These are phyloP conservation scores for Globisporangium okanoganense DNA, from an alignment of 352 stramenopile genomes.

Conservation along the genomic window DNA sequence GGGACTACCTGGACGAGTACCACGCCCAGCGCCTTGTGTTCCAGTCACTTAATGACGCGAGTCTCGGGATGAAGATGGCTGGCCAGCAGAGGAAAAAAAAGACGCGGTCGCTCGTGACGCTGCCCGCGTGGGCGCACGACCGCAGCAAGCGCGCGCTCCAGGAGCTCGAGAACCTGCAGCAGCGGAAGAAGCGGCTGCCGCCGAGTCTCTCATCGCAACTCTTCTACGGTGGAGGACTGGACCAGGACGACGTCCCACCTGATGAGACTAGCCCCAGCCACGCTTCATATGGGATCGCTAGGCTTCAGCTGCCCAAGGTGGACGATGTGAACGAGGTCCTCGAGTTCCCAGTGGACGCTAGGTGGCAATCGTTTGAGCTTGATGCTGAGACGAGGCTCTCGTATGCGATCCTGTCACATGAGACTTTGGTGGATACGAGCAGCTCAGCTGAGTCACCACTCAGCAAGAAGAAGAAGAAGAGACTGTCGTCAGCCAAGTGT, in stretches of 20 bases:
- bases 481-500: neutral
- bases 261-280: neutral
- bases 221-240: neutral
- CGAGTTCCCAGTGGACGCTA: constrained; percentile 34
- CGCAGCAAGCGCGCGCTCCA: constrained; percentile 64
- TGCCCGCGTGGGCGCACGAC: constrained; percentile 59
- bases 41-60: constrained; percentile 5
- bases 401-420: constrained; percentile 47
- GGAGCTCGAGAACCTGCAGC: constrained; percentile 42
- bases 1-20: constrained; percentile 10
- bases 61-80: neutral
- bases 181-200: constrained; percentile 11
- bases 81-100: constrained; percentile 19
- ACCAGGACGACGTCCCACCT: neutral
- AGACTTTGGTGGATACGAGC: constrained; percentile 3
- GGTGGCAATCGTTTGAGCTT: constrained; percentile 40
- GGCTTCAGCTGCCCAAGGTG: neutral
- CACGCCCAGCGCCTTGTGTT: neutral
- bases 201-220: neutral
- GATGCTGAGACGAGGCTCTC: constrained; percentile 39
- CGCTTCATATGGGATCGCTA: neutral
- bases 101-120: constrained; percentile 21
- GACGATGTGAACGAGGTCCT: constrained; percentile 17
- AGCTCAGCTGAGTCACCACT: neutral
- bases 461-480: neutral